These are phyloP conservation scores for Xylaria sp. DNA, from an alignment of 2,329 filamentous ascomycete species.

Conservation along the genomic window DNA sequence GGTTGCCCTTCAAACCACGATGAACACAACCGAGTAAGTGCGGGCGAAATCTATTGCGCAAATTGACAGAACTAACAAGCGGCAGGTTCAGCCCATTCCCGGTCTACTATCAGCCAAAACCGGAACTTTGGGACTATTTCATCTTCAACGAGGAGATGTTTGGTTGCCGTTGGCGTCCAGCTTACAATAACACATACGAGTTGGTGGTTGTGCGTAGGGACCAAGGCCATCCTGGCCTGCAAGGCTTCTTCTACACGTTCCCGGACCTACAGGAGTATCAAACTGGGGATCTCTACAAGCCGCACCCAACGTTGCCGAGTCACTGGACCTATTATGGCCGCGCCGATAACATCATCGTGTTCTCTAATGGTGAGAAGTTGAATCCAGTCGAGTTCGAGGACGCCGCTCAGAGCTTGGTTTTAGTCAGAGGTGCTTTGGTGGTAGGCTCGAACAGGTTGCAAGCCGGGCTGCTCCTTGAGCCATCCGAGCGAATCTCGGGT, in stretches of 20 bases:
- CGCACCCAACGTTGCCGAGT: constrained; percentile 31
- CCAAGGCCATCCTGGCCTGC: not conserved
- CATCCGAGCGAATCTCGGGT: constrained; percentile 32
- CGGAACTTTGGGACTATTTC: not conserved
- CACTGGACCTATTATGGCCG: constrained; percentile 40
- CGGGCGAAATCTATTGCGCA: too few species aligned
- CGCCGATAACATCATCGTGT: constrained; percentile 54
- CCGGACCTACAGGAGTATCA: constrained; percentile 28
- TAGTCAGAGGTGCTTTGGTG: constrained; percentile 50
- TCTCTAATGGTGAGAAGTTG: constrained; percentile 55
- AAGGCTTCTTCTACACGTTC: constrained; percentile 6
- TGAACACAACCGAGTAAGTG: not conserved
- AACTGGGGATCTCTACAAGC: constrained; percentile 43
- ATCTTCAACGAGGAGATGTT: not conserved
- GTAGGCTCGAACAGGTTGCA: constrained; percentile 54
- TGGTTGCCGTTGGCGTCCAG: not conserved
- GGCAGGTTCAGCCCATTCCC: too few species aligned
- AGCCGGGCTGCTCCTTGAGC: constrained; percentile 59
- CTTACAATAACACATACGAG: not conserved
- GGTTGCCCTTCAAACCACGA: not conserved
- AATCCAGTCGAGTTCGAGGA: constrained; percentile 54
- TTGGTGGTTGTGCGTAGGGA: not conserved
- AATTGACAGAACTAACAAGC: too few species aligned
- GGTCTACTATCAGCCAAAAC: not conserved
- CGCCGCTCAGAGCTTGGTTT: constrained; percentile 46